A percentile compares a stretch with the other conserved stretches of the same genome.
Conservation (phyloP, 148 eudicot species). For the Mesembryanthemum crystallinum region DNA sequence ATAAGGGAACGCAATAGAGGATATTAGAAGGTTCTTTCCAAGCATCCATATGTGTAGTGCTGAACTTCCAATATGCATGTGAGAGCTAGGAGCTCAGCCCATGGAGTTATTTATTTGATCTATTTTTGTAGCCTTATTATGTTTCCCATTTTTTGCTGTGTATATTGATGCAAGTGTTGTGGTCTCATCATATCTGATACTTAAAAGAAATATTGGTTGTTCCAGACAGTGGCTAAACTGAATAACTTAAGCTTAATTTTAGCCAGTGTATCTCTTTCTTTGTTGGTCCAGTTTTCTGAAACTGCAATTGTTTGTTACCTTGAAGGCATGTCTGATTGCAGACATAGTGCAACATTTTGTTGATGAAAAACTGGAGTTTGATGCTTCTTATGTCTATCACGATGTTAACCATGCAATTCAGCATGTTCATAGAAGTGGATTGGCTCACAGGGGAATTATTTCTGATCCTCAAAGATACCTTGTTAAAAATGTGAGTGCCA, state of each 20-base stretch:
- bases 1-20: too few species aligned
- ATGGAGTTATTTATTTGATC: too few species aligned
- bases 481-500: slow-evolving; percentile 81
- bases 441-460: slow-evolving; percentile 78
- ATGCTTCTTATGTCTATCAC: slow-evolving; percentile 83
- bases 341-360: slow-evolving; percentile 97
- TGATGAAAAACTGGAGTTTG: slow-evolving; percentile 94
- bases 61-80: too few species aligned
- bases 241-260: background rate
- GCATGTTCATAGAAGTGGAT: slow-evolving; percentile 91
- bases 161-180: background rate
- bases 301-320: slow-evolving; percentile 16
- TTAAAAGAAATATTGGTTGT: background rate
- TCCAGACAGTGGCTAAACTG: background rate
- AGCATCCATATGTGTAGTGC: too few species aligned
- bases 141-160: background rate
- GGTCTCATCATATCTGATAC: background rate
- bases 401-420: slow-evolving; percentile 93
- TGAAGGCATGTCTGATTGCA: slow-evolving; percentile 94
- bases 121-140: too few species aligned
- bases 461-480: slow-evolving; percentile 86
- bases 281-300: slow-evolving; percentile 17
- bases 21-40: too few species aligned
- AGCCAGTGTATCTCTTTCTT: background rate
- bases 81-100: too few species aligned